phyloP scores from a whole-genome alignment of 2,329 filamentous ascomycete species.

The Torrubiella hemipterigena region DNA sequence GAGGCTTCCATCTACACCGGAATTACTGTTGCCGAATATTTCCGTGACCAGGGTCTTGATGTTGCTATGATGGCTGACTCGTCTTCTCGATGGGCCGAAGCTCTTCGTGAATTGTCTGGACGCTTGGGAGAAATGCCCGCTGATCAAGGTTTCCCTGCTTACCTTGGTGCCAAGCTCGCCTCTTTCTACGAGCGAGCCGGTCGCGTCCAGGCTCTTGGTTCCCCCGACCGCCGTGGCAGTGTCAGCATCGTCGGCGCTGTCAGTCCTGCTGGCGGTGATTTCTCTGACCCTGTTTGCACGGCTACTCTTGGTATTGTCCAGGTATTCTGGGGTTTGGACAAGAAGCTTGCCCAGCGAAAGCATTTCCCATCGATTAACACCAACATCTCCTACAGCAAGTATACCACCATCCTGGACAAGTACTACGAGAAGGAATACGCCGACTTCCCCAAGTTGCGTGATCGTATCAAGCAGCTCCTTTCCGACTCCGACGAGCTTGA shows the following conservation, averaged over 20 bases:
- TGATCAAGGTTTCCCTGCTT: conserved; percentile 98
- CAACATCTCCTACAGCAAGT: conserved; percentile 89
- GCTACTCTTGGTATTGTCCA: conserved; percentile 95
- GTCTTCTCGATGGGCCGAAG: conserved; percentile 95
- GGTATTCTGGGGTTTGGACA: conserved; percentile 99
- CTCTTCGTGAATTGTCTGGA: conserved; percentile 95
- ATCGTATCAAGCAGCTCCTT: conserved; percentile 87
- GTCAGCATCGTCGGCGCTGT: conserved; percentile 97
- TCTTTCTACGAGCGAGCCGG: conserved; percentile 99
- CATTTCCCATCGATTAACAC: conserved; percentile 99
- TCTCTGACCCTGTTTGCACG: conserved; percentile 93
- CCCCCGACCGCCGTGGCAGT: conserved; percentile 78
- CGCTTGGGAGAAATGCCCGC: conserved; percentile 99
- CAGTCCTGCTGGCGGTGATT: conserved; percentile 95
- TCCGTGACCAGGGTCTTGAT: conserved; percentile 91
- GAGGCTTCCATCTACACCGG: conserved; percentile 98
- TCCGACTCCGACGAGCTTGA: conserved; percentile 95
- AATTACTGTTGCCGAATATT: conserved; percentile 92
- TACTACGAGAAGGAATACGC: conserved; percentile 91
- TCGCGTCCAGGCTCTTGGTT: conserved; percentile 73
- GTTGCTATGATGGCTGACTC: conserved; percentile 99
- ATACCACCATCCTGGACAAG: conserved; percentile 76
- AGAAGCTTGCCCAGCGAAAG: conserved; percentile 98
- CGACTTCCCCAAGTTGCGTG: conserved; percentile 84
- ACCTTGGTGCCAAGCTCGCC: conserved; percentile 89